Conservation (phyloP, 2,329 filamentous ascomycete species). For the Claviceps capensis region DNA sequence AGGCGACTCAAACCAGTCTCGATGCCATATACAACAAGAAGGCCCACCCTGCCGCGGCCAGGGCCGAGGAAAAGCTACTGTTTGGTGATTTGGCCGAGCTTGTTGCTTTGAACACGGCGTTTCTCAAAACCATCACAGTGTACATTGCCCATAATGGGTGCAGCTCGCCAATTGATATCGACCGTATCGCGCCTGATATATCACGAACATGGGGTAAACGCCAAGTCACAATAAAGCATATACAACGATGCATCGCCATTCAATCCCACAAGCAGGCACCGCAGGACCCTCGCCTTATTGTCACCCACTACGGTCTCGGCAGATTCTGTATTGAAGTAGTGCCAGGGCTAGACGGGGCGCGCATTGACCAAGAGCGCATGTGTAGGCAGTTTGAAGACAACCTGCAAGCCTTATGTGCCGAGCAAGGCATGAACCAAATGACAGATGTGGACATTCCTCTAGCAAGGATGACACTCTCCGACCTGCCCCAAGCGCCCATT, state of each 20-base stretch:
- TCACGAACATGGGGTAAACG: slow-evolving; percentile 61
- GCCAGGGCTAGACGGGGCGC: slow-evolving; percentile 19
- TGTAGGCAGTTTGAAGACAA: slow-evolving; percentile 41
- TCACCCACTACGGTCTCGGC: slow-evolving; percentile 38
- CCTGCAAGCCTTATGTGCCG: slow-evolving; percentile 31
- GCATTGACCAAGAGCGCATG: slow-evolving; percentile 36
- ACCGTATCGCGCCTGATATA: slow-evolving; percentile 45
- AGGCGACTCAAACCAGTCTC: slow-evolving; percentile 21
- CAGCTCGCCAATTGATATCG: slow-evolving; percentile 48
- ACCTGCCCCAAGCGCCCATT: slow-evolving; percentile 24
- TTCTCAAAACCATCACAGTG: slow-evolving; percentile 53
- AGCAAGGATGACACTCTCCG: slow-evolving; percentile 35
- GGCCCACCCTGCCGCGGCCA: slow-evolving; percentile 15
- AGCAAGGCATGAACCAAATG: slow-evolving; percentile 17
- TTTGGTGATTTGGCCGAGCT: slow-evolving; percentile 44
- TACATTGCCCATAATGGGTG: slow-evolving; percentile 57
- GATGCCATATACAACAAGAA: slow-evolving; percentile 18
- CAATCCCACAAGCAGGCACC: slow-evolving; percentile 24
- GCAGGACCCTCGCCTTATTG: slow-evolving; percentile 24
- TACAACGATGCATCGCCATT: slow-evolving; percentile 54
- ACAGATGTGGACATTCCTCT: slow-evolving; percentile 34
- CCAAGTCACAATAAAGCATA: slow-evolving; percentile 48
- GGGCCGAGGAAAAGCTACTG: slow-evolving; percentile 19
- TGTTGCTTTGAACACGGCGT: slow-evolving; percentile 49
- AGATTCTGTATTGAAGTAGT: slow-evolving; percentile 47